A percentile compares a stretch with the other conserved stretches of the same genome.
These are phyloP conservation scores for Capsicum chinense DNA, from an alignment of 257 asterid species.

Conservation along the genomic window DNA sequence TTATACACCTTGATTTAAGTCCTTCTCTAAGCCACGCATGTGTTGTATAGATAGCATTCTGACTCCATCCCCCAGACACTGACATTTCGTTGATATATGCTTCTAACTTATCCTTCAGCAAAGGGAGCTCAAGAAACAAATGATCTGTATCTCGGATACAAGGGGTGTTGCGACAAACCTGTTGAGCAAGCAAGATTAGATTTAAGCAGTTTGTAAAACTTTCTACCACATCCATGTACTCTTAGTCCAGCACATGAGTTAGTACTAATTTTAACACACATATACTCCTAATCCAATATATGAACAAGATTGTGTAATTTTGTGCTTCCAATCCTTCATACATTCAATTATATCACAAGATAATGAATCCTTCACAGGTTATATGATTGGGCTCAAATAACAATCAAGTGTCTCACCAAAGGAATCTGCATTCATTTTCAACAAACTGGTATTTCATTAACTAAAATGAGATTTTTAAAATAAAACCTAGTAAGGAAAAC, in stretches of 20 bases:
- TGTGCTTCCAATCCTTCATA: constrained; percentile 24
- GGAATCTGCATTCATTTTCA: constrained; percentile 12
- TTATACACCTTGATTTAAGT: constrained; percentile 76
- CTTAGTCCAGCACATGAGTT: background rate
- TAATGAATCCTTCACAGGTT: background rate
- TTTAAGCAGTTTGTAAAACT: background rate
- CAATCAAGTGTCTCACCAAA: background rate
- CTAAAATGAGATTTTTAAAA: background rate
- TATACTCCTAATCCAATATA: background rate
- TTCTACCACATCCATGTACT: background rate
- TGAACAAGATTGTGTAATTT: background rate
- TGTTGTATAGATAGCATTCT: constrained; percentile 84
- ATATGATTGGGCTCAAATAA: constrained; percentile 15
- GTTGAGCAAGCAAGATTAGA: constrained; percentile 35
- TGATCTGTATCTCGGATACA: constrained; percentile 74
- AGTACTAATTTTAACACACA: background rate
- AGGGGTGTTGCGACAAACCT: constrained; percentile 77
- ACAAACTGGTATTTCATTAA: background rate
- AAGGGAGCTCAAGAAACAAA: constrained; percentile 92
- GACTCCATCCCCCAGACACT: constrained; percentile 93
- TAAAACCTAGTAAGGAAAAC: constrained; percentile 9
- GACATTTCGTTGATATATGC: constrained; percentile 67
- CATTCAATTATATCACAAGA: background rate
- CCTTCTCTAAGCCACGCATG: constrained; percentile 92
- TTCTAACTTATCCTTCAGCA: constrained; percentile 71